Percentiles rank a stretch among this genome's conserved stretches.
These are phyloP conservation scores for Talaromyces verruculosus DNA, from an alignment of 2,329 filamentous ascomycete genomes.

Conservation along the genomic window DNA sequence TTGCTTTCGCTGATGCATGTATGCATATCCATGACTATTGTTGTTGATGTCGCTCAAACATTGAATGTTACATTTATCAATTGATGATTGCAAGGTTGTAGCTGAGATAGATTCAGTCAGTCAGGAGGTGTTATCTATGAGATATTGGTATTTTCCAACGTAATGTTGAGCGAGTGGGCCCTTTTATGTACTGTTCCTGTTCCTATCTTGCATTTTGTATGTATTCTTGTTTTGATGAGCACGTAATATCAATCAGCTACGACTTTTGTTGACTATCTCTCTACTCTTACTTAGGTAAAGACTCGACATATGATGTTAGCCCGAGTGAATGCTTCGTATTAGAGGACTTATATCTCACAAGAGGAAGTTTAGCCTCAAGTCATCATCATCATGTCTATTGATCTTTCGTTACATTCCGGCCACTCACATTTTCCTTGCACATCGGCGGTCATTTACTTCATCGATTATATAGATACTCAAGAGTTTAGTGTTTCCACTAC, in stretches of 20 bases:
- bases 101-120: neutral
- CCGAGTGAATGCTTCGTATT: neutral
- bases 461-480: neutral
- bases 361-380: too few relatives aligned
- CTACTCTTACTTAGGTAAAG: too few relatives aligned
- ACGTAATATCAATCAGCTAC: neutral
- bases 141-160: neutral
- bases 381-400: too few relatives aligned
- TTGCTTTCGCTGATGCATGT: neutral
- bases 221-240: neutral
- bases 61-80: neutral
- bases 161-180: neutral
- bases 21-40: neutral
- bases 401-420: neutral
- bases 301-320: neutral
- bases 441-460: too few relatives aligned
- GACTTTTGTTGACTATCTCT: neutral
- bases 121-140: neutral
- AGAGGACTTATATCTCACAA: neutral
- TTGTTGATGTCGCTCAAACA: neutral
- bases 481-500: neutral
- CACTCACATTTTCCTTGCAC: neutral
- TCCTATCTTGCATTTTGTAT: too few relatives aligned
- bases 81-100: neutral
- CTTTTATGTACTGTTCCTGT: neutral